Evolutionary conservation across 345 rosid genomes (phyloP), one percentile per base, ranked within the genome.

Genomic region (Populus simonii): DNA sequence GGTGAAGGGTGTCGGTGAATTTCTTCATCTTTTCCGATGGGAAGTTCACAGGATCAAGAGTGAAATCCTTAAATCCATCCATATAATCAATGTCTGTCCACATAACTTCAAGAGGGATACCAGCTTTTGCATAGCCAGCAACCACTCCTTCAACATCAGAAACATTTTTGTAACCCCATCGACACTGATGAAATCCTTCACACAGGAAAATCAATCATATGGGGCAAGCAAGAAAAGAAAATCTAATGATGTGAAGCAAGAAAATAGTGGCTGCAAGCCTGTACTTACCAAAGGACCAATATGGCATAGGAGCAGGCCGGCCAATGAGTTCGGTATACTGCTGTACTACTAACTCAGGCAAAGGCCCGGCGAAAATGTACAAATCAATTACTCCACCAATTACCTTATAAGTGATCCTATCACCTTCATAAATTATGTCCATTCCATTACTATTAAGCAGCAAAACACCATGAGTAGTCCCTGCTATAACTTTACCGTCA

Each of bases 1-100:
- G 75, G 75, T 92, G 97, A 83, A 92, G 88, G 27, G 25, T 73
- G 35, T 77, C 79, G 9, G 89, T 84, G 8, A 91, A 84, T 0
- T 45, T 59, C 38, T 81, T 88, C 93, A 89, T 35, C 38, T 53
- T 68, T 20, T 45, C 70, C 1, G 8, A 39, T 13, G 80, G 85
- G 72, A 74, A 82, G 67, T 75, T 82, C 1, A 75, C 31, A 53
- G 77, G 78, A 55, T 79, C 61, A 29, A 79, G 73, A 45, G 77
- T 79, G 41, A 79, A 79, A 73, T 73, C 69, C 69, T 73, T 74
- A 35, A 67, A 67, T 12, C 57, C 78, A 39, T 79, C 82, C 78
- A 79, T 74, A 36, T 73, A 29, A 79, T 79, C 82, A 57, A 66
- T 68, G 29, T 79, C 74, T 11, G 55, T 73, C 78, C 78, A 79